A percentile compares a stretch with the other conserved stretches of the same genome.
These are phyloP conservation scores for Elaeis oleifera DNA, from an alignment of 202 grass and related monocot species.

Conservation along the genomic window DNA sequence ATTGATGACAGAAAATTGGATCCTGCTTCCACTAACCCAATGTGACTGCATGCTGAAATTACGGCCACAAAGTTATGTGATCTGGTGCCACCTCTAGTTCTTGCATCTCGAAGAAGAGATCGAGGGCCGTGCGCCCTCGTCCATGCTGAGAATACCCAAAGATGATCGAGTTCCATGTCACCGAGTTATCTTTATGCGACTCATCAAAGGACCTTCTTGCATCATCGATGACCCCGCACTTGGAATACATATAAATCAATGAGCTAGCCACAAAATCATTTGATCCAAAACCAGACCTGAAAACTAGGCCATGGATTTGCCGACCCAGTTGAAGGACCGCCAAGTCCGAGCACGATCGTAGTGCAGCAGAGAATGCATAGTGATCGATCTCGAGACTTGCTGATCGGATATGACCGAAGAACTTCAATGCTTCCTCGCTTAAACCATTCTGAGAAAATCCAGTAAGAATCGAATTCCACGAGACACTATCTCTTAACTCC, in stretches of 20 bases:
- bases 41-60: slow-evolving; percentile 53
- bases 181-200: slow-evolving; percentile 37
- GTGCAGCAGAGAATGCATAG: slow-evolving; percentile 44
- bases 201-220: slow-evolving; percentile 51
- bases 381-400: slow-evolving; percentile 31
- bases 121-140: slow-evolving; percentile 22
- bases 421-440: slow-evolving; percentile 40
- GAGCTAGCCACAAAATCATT: slow-evolving; percentile 61
- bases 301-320: slow-evolving; percentile 45
- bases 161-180: slow-evolving; percentile 65
- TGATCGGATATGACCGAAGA: slow-evolving; percentile 40
- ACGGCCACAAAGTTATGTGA: slow-evolving; percentile 50
- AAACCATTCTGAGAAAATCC: slow-evolving; percentile 46
- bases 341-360: slow-evolving; percentile 51
- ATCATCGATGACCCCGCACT: slow-evolving; percentile 48
- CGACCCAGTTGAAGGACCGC: slow-evolving; percentile 46
- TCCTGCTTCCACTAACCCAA: slow-evolving; percentile 50
- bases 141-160: slow-evolving; percentile 60
- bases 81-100: slow-evolving; percentile 35
- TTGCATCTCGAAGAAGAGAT: slow-evolving; percentile 42
- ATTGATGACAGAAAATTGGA: slow-evolving; percentile 40
- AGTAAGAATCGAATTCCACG: slow-evolving; percentile 66
- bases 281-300: slow-evolving; percentile 34
- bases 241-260: slow-evolving; percentile 56
- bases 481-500: slow-evolving; percentile 37